These are phyloP conservation scores for Cerrena zonata DNA, from an alignment of 1,284 basidiomycete genomes.

Conservation along the genomic window DNA sequence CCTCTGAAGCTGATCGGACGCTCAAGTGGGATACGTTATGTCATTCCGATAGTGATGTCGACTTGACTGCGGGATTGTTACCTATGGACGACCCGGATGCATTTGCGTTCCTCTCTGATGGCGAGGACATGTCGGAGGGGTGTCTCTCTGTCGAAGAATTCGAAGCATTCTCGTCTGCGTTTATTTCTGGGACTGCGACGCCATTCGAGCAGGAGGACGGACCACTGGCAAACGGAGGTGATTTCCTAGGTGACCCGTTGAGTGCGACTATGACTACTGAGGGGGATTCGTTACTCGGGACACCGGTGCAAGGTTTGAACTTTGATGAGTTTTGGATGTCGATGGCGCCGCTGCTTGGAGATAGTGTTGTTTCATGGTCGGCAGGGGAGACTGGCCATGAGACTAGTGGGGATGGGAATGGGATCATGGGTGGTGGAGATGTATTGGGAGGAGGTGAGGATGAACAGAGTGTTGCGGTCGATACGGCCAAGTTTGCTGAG, in stretches of 20 bases:
- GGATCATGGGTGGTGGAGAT: no score
- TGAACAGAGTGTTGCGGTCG: background rate
- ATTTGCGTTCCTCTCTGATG: constrained; percentile 4
- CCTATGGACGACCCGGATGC: background rate
- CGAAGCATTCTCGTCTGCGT: constrained; percentile 5
- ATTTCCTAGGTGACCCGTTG: background rate
- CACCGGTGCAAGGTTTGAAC: constrained; percentile 14
- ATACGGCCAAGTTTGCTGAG: constrained; percentile 16
- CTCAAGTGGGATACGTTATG: background rate
- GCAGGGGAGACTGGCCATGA: background rate
- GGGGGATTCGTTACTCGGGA: background rate
- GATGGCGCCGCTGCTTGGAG: constrained; percentile 20
- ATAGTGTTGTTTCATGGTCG: constrained; percentile 11
- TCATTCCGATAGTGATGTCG: background rate
- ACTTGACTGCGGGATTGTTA: background rate
- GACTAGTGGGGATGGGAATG: constrained; percentile 1
- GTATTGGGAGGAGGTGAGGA: background rate
- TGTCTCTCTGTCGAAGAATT: constrained; percentile 2
- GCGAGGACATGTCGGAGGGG: background rate
- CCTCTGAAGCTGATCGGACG: background rate
- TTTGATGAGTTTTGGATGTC: constrained; percentile 23
- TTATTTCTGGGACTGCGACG: background rate
- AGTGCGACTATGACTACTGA: background rate
- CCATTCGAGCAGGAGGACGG: background rate
- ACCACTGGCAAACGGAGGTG: no score